Percentiles rank a stretch among this genome's conserved stretches.
These are phyloP conservation scores for Rhododendron ferrugineum DNA, from an alignment of 148 eudicot genomes.

Conservation along the genomic window DNA sequence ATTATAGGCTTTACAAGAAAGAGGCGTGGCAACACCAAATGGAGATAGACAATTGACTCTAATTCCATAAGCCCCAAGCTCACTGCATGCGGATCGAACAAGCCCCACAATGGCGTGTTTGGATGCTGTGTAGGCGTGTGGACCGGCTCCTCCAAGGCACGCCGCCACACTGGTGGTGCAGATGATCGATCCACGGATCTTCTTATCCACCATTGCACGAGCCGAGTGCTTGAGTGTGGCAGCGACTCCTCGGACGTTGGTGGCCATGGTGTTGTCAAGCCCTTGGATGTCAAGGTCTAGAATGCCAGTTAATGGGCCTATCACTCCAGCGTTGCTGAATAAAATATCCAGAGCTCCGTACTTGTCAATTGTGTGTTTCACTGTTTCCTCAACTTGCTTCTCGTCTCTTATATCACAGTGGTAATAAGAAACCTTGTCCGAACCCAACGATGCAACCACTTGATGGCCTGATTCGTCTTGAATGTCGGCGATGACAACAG, in stretches of 20 bases:
- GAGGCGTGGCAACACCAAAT: conserved; percentile 72
- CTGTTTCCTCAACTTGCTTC: conserved; percentile 36
- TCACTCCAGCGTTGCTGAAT: not conserved
- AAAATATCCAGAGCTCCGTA: conserved; percentile 21
- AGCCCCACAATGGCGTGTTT: conserved; percentile 75
- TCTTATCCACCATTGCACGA: conserved; percentile 46
- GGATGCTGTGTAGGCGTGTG: conserved; percentile 51
- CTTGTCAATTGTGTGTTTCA: conserved; percentile 28
- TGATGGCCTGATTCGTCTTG: conserved; percentile 45
- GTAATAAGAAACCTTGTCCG: conserved; percentile 23
- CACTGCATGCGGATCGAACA: conserved; percentile 51
- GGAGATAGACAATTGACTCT: conserved; percentile 74
- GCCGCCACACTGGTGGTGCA: conserved; percentile 58
- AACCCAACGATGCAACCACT: conserved; percentile 28
- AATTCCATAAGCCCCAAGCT: conserved; percentile 71
- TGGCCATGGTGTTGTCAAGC: not conserved
- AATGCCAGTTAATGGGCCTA: not conserved
- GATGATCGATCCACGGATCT: conserved; percentile 55
- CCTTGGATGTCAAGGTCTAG: conserved; percentile 2
- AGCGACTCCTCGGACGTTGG: conserved; percentile 43
- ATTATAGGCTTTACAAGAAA: conserved; percentile 40
- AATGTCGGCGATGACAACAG: conserved; percentile 39
- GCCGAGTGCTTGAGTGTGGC: conserved; percentile 59
- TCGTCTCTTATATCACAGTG: conserved; percentile 66
- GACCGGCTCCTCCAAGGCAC: conserved; percentile 53